Evolutionary conservation across 768 basidiomycete genomes (phyloP).

Genomic region (Leccinum subgranulosum): DNA sequence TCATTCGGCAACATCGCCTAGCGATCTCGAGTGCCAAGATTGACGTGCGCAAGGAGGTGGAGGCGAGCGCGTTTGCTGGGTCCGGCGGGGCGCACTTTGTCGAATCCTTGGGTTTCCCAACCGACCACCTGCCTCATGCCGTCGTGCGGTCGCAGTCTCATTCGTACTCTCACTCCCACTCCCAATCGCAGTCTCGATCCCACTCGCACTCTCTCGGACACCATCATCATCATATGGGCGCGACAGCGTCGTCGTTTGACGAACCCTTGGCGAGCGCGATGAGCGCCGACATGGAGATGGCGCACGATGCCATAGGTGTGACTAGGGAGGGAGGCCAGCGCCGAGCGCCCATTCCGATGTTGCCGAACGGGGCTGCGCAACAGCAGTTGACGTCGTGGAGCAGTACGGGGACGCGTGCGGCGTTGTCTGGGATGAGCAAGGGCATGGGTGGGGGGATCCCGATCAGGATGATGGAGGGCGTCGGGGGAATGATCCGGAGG

Average conservation of each 20-base stretch:
- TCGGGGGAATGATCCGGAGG: constrained; percentile 52
- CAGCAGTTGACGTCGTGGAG: constrained; percentile 17
- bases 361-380: constrained; percentile 62
- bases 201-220: neutral
- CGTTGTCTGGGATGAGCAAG: constrained; percentile 16
- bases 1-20: constrained; percentile 62
- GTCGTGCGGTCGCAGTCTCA: neutral
- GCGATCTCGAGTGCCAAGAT: constrained; percentile 57
- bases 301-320: constrained; percentile 34
- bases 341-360: constrained; percentile 56
- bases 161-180: neutral
- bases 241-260: constrained; percentile 54
- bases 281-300: constrained; percentile 58
- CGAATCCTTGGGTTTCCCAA: constrained; percentile 13
- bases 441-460: constrained; percentile 32
- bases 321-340: constrained; percentile 34
- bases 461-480: constrained; percentile 60
- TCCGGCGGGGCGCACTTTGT: constrained; percentile 21
- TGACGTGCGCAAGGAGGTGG: constrained; percentile 69
- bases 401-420: constrained; percentile 9
- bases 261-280: constrained; percentile 78
- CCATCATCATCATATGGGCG: constrained; percentile 16
- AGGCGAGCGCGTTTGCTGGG: constrained; percentile 52
- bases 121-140: neutral
- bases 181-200: constrained; percentile 4